Evolutionary conservation across 305 asterid species (phyloP).

Genomic region (Lippia alba): DNA sequence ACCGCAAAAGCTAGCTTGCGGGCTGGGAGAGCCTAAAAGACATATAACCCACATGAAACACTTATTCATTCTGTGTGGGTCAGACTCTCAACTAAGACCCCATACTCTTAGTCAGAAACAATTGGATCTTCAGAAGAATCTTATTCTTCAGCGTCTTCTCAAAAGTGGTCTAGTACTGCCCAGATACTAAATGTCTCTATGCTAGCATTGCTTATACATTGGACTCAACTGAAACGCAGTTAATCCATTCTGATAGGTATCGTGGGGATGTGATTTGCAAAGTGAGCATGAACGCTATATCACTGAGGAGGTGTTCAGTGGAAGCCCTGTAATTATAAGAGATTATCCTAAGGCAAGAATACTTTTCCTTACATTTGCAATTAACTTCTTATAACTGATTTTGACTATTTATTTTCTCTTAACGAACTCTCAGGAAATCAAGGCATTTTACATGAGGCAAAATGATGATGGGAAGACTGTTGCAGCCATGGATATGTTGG

Average conservation of each 20-base stretch:
- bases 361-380: constrained; percentile 21
- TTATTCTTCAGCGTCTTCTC: neutral
- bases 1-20: no score
- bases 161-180: neutral
- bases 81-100: no score
- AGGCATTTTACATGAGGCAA: constrained; percentile 97
- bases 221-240: constrained; percentile 13
- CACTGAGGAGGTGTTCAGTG: constrained; percentile 89
- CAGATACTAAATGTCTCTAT: neutral
- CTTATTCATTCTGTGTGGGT: no score
- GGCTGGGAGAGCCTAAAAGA: no score
- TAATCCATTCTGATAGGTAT: constrained; percentile 58
- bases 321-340: constrained; percentile 91
- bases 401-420: constrained; percentile 28
- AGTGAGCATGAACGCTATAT: constrained; percentile 97
- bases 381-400: constrained; percentile 25
- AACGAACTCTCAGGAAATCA: constrained; percentile 70
- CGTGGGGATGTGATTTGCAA: constrained; percentile 99
- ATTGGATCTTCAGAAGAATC: neutral
- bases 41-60: no score
- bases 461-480: constrained; percentile 98
- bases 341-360: constrained; percentile 91
- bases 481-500: constrained; percentile 99
- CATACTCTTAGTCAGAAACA: no score
- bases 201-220: constrained; percentile 7